phyloP scores from a whole-genome alignment of 2,329 filamentous ascomycete genomes.

The Acrocalymma vagum region DNA sequence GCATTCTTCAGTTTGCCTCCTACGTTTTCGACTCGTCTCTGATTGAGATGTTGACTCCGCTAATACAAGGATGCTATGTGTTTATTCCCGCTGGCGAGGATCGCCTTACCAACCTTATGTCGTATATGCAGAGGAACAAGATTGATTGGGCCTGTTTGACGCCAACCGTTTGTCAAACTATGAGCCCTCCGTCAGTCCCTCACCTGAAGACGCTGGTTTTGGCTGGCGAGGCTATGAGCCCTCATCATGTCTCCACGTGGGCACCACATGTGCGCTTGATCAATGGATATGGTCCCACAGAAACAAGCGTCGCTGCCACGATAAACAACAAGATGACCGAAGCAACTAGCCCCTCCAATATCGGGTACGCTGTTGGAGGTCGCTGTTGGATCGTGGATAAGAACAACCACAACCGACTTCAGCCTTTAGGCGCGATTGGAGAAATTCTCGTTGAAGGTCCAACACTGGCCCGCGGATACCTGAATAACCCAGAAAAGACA shows the following conservation, averaged over 20 bases:
- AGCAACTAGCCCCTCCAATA: conserved; percentile 11
- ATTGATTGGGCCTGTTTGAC: conserved; percentile 54
- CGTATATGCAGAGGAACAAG: conserved; percentile 35
- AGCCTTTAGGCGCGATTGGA: conserved; percentile 6
- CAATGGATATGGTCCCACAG: conserved; percentile 21
- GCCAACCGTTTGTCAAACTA: conserved; percentile 39
- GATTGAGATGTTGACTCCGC: conserved; percentile 52
- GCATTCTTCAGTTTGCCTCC: conserved; percentile 60
- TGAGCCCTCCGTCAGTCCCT: conserved; percentile 44
- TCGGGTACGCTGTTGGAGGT: conserved; percentile 2
- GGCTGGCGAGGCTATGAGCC: conserved; percentile 48
- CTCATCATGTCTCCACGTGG: conserved; percentile 50
- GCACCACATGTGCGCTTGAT: conserved; percentile 3
- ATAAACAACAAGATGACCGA: conserved; percentile 37
- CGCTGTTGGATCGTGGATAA: conserved; percentile 13
- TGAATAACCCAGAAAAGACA: conserved; percentile 10
- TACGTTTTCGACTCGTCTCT: conserved; percentile 54
- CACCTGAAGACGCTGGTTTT: conserved; percentile 47
- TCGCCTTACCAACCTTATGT: conserved; percentile 51
- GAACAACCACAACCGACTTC: conserved; percentile 6
- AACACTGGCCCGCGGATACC: conserved; percentile 5
- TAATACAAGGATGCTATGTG: conserved; percentile 55
- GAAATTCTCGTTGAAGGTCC: conserved; percentile 11
- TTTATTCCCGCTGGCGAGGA: conserved; percentile 56
- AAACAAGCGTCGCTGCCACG: conserved; percentile 15